These are phyloP conservation scores for Pseudohalonectria lignicola DNA, from an alignment of 2,329 filamentous ascomycete species.

Conservation along the genomic window DNA sequence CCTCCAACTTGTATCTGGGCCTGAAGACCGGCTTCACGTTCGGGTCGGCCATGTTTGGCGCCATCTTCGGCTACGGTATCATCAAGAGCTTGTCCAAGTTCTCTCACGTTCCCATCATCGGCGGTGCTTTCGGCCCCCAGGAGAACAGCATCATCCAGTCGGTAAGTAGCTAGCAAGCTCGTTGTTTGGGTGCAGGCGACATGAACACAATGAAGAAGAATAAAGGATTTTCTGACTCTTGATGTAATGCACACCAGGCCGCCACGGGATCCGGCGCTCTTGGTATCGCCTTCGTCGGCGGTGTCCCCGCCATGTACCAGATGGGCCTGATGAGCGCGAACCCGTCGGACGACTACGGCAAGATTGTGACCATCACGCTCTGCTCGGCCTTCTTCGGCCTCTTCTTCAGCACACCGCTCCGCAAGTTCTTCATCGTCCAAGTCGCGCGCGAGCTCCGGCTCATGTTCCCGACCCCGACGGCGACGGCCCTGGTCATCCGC, in stretches of 20 bases:
- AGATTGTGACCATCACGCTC: slow-evolving; percentile 48
- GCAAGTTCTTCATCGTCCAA: slow-evolving; percentile 59
- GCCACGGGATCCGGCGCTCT: slow-evolving; percentile 49
- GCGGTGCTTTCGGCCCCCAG: slow-evolving; percentile 41
- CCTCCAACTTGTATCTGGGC: slow-evolving; percentile 51
- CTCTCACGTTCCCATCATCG: slow-evolving; percentile 40
- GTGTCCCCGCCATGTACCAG: slow-evolving; percentile 49
- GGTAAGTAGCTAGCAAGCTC: too few species aligned
- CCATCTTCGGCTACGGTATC: slow-evolving; percentile 50
- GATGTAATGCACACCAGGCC: slow-evolving; percentile 50
- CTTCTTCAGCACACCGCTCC: slow-evolving; percentile 50
- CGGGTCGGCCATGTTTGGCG: slow-evolving; percentile 34
- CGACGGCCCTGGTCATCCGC: slow-evolving; percentile 50
- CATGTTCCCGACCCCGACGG: slow-evolving; percentile 47
- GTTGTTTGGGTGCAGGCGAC: too few species aligned
- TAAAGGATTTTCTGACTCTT: too few species aligned
- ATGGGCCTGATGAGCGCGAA: slow-evolving; percentile 37
- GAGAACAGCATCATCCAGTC: slow-evolving; percentile 54
- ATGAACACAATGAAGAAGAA: too few species aligned
- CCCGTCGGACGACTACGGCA: slow-evolving; percentile 42
- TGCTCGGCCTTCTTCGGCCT: slow-evolving; percentile 55
- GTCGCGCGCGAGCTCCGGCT: slow-evolving; percentile 43
- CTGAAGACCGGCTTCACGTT: slow-evolving; percentile 42
- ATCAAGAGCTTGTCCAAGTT: slow-evolving; percentile 40
- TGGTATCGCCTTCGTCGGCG: slow-evolving; percentile 45